phyloP scores from a whole-genome alignment of 2,329 filamentous ascomycete species.

The Penicillium psychrosexuale region DNA sequence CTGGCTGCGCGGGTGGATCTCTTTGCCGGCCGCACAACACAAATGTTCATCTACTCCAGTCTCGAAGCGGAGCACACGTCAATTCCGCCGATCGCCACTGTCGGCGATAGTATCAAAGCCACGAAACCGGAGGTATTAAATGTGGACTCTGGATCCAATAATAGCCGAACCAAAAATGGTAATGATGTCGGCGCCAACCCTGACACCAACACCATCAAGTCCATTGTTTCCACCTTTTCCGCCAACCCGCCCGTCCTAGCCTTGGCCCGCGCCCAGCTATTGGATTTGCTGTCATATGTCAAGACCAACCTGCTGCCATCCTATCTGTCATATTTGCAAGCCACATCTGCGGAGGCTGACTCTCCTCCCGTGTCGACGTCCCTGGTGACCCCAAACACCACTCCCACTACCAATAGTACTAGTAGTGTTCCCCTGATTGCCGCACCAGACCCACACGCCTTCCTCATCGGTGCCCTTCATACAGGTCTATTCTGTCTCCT shows the following conservation, averaged over 20 bases:
- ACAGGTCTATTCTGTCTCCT: conserved; percentile 33
- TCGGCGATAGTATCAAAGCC: neutral
- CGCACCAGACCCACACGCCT: conserved; percentile 26
- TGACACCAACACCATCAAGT: neutral
- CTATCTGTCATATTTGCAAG: conserved; percentile 24
- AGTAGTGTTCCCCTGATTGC: conserved; percentile 23
- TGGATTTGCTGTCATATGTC: conserved; percentile 28
- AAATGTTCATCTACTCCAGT: conserved; percentile 42
- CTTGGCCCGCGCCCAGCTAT: conserved; percentile 26
- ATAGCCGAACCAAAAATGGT: neutral
- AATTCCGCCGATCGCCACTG: conserved; percentile 16
- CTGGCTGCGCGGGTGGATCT: conserved; percentile 43
- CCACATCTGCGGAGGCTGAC: neutral
- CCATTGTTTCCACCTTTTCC: conserved; percentile 16
- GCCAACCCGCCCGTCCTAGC: conserved; percentile 10
- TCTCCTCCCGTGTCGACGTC: neutral
- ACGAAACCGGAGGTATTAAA: neutral
- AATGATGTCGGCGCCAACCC: neutral
- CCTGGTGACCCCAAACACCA: neutral
- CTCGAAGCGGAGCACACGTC: conserved; percentile 33
- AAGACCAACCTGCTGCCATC: conserved; percentile 25
- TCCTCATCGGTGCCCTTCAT: conserved; percentile 40
- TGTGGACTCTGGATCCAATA: conserved; percentile 6
- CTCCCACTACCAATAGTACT: neutral
- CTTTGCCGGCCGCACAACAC: conserved; percentile 39